Conservation (phyloP, 257 asterid genomes). For the Penstemon davidsonii region DNA sequence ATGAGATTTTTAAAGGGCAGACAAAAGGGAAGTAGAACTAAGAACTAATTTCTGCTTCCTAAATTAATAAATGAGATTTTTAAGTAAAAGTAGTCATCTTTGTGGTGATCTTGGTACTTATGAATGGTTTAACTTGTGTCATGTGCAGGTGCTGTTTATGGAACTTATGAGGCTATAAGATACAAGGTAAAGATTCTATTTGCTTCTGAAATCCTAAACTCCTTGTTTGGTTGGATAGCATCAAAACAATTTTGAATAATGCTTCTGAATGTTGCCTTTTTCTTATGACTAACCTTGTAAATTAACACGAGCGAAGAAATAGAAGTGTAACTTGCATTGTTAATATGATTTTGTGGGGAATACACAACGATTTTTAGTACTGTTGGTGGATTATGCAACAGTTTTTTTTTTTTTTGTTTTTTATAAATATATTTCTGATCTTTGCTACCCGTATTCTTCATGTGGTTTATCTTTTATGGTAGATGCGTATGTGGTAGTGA, state of each 20-base stretch:
- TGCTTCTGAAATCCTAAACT: not conserved
- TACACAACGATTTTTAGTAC: not conserved
- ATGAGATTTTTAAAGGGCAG: too few relatives aligned
- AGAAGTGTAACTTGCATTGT: not conserved
- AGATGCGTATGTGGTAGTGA: not conserved
- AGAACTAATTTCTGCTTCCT: not conserved
- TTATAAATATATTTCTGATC: not conserved
- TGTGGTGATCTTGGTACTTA: not conserved
- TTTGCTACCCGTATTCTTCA: not conserved
- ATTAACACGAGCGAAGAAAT: not conserved
- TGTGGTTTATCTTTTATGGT: not conserved
- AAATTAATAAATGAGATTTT: not conserved
- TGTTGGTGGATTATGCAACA: not conserved
- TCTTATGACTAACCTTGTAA: not conserved
- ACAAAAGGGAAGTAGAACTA: too few relatives aligned
- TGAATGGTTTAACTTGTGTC: conserved; percentile 10
- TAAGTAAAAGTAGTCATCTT: not conserved
- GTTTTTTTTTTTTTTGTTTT: not conserved
- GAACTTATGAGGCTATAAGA: conserved; percentile 43
- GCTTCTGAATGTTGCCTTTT: conserved; percentile 4
- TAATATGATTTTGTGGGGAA: not conserved
- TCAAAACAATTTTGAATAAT: not conserved
- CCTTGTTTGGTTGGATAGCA: not conserved
- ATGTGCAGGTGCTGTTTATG: conserved; percentile 44
- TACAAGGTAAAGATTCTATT: conserved; percentile 33